These are phyloP conservation scores for Shiraia bambusicola DNA, from an alignment of 2,329 filamentous ascomycete species.

Conservation along the genomic window DNA sequence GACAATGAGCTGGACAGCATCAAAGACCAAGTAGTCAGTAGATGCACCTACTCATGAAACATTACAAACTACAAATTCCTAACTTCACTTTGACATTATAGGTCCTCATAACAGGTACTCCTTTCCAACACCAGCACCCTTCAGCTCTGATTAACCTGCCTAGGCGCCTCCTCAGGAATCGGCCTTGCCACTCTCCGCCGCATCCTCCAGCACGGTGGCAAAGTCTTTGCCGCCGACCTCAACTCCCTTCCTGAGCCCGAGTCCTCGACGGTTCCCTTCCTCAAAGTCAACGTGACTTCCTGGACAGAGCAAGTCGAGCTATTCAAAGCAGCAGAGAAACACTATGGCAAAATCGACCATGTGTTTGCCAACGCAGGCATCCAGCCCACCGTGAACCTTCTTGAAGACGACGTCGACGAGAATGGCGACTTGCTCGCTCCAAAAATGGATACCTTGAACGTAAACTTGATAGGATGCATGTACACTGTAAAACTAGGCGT, in stretches of 20 bases:
- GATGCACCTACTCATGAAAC: no score
- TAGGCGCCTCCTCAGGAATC: conserved; percentile 62
- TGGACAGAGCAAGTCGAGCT: conserved; percentile 55
- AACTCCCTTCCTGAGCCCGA: conserved; percentile 44
- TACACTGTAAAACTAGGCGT: conserved; percentile 35
- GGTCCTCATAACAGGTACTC: conserved; percentile 55
- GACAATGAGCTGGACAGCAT: conserved; percentile 49
- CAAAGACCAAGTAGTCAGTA: conserved; percentile 47
- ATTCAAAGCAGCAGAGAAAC: conserved; percentile 53
- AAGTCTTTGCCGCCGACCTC: conserved; percentile 58
- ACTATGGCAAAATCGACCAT: conserved; percentile 48
- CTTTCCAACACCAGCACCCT: not conserved
- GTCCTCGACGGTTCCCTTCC: conserved; percentile 21
- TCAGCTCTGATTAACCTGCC: not conserved
- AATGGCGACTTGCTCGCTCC: conserved; percentile 33
- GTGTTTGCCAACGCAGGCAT: conserved; percentile 47
- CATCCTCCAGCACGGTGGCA: conserved; percentile 56
- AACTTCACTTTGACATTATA: no score
- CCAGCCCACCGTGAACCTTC: conserved; percentile 12
- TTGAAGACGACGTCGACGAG: conserved; percentile 34
- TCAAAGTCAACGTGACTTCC: conserved; percentile 38
- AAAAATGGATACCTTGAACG: conserved; percentile 26
- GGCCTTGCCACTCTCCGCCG: conserved; percentile 58
- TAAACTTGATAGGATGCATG: conserved; percentile 34
- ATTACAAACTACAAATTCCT: no score